These are phyloP conservation scores for Apiotrichum porosum DNA, from an alignment of 1,284 basidiomycete genomes.

Conservation along the genomic window DNA sequence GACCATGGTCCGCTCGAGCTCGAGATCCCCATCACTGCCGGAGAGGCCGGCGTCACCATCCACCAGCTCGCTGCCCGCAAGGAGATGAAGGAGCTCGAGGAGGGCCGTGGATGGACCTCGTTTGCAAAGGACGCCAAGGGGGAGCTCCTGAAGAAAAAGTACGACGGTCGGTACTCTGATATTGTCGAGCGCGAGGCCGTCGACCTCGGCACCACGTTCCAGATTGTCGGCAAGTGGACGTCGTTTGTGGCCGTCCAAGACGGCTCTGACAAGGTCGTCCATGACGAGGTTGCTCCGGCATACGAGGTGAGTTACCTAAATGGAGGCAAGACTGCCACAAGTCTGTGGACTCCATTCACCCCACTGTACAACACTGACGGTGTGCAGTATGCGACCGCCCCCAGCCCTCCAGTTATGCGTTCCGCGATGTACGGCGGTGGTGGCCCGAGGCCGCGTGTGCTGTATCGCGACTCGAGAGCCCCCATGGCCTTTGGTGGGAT, in stretches of 20 bases:
- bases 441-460: too few relatives aligned
- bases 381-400: too few relatives aligned
- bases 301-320: too few relatives aligned
- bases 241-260: constrained; percentile 57
- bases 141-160: background rate
- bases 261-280: background rate
- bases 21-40: constrained; percentile 45
- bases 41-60: constrained; percentile 25
- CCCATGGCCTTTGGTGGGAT: too few relatives aligned
- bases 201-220: constrained; percentile 53
- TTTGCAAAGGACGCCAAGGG: background rate
- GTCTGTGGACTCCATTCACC: too few relatives aligned
- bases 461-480: too few relatives aligned
- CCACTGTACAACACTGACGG: too few relatives aligned
- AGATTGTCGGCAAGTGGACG: constrained; percentile 55
- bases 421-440: too few relatives aligned
- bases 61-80: constrained; percentile 57
- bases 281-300: too few relatives aligned
- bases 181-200: constrained; percentile 36
- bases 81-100: constrained; percentile 51
- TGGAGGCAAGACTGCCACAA: too few relatives aligned
- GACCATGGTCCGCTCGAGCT: constrained; percentile 46
- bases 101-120: constrained; percentile 11
- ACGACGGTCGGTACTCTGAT: constrained; percentile 2
- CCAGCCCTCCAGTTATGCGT: too few relatives aligned